Base-by-base conservation (phyloP, 2,329 filamentous ascomycete genomes). In the Cladosporium austrohemisphaericum region DNA sequence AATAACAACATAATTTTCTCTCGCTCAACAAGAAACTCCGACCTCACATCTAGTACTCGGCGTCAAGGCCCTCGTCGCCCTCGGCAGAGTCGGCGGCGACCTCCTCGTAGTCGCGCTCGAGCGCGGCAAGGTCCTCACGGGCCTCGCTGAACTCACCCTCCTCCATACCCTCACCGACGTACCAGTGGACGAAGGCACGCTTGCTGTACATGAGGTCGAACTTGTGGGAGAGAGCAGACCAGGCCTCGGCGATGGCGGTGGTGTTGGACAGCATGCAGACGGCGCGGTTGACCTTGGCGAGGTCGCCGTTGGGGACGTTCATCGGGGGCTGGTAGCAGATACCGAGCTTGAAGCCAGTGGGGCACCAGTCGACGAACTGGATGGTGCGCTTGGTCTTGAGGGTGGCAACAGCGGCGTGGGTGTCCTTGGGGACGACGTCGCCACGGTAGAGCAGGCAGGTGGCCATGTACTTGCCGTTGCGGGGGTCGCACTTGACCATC, bases 131-230 rank as follows among this genome's bases (percentile, higher is more conserved):
- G 77, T 98, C 93, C 78, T 98, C 93, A 72, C 93, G 91, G 58
- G 93, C 93, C 80, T 98, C 93, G 51, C 89, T 95, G 83, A 98
- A 98, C 76, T 98, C 93, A 74, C 93, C 93, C 75, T 98, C 93
- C 81, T 98, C 93, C 93, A 98, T 98, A 84, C 93, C 93, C 81
- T 97, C 93, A 78, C 93, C 93, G 69, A 98, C 93, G 67, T 97
- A 98, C 93, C 93, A 98, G 78, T 98, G 93, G 59, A 98, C 93
- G 76, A 98, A 98, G 56, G 93, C 93, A 79, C 93, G 93, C 86
- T 98, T 98, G 73, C 89, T 94, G 85, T 97, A 96, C 93, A 98
- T 98, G 71, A 98, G 88, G 69, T 98, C 93, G 79, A 98, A 98
- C 79, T 98, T 98, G 82, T 86, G 83, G 55, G 90, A 94, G 58